Evolutionary conservation across 208 protist genomes (phyloP).

Genomic region (Acanthamoeba culbertsoni): DNA sequence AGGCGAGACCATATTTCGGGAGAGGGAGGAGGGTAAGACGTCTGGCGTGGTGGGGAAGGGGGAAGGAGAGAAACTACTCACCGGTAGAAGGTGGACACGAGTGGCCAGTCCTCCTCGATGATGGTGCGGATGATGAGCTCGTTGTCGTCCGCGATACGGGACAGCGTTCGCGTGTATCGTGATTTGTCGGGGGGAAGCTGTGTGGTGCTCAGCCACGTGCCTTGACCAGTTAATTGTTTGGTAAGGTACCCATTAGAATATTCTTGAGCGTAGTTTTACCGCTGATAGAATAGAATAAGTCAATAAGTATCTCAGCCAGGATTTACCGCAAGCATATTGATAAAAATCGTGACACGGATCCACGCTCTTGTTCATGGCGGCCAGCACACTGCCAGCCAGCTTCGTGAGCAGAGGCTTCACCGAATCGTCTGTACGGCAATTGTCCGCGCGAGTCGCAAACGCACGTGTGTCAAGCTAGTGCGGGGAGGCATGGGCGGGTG

Average conservation of each 20-base stretch:
- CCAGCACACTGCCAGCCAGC: neutral
- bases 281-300: too few species aligned
- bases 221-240: neutral
- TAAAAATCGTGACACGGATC: slow-evolving; percentile 52
- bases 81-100: slow-evolving; percentile 15
- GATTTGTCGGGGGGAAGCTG: slow-evolving; percentile 16
- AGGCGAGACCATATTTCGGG: neutral
- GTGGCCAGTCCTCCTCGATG: slow-evolving; percentile 6
- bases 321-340: slow-evolving; percentile 37
- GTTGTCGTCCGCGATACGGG: neutral
- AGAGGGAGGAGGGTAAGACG: neutral
- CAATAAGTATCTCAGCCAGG: neutral
- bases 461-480: neutral
- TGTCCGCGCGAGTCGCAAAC: too few species aligned
- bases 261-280: too few species aligned
- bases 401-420: neutral
- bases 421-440: neutral
- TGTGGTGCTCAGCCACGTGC: neutral
- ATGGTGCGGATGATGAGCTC: neutral
- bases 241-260: too few species aligned
- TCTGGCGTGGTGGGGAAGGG: too few species aligned
- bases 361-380: slow-evolving; percentile 18
- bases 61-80: too few species aligned
- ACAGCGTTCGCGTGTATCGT: neutral
- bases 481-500: neutral